phyloP scores from a whole-genome alignment of 768 basidiomycete genomes.

The Naganishia friedmannii region DNA sequence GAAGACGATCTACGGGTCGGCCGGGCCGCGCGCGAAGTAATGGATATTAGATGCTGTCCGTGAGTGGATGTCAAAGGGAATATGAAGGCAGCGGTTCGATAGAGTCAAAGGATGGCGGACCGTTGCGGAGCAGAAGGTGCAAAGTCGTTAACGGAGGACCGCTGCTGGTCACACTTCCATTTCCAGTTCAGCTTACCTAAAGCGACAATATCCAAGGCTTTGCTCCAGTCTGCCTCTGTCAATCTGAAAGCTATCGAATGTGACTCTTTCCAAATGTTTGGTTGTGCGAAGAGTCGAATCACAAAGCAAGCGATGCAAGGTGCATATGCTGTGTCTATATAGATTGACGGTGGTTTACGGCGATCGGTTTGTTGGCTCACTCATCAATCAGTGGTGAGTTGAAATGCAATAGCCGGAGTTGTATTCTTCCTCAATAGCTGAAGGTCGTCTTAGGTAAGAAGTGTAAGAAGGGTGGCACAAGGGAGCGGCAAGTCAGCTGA shows the following conservation, averaged over 20 bases:
- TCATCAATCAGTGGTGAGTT: not conserved
- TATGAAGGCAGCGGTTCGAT: not conserved
- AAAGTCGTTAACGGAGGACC: conserved; percentile 14
- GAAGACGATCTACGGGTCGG: conserved; percentile 6
- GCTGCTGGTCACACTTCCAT: not conserved
- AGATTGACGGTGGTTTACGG: not conserved
- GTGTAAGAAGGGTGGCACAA: not conserved
- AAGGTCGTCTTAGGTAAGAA: not conserved
- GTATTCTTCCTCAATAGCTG: not conserved
- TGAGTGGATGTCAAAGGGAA: not conserved
- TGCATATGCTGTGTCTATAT: conserved; percentile 1
- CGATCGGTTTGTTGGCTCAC: not conserved
- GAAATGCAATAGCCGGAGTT: not conserved
- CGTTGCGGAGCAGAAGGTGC: not conserved
- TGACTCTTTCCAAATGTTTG: not conserved
- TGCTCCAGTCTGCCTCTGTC: not conserved
- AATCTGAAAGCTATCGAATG: not conserved
- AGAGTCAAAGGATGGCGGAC: not conserved
- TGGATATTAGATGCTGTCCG: not conserved
- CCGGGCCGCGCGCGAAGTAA: conserved; percentile 2
- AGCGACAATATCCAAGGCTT: not conserved
- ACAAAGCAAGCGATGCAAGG: not conserved
- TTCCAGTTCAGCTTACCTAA: conserved; percentile 12
- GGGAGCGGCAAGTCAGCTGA: too few relatives aligned
- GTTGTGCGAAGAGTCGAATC: not conserved